A percentile compares a stretch with the other conserved stretches of the same genome.
These are phyloP conservation scores for Auricularia cornea DNA, from an alignment of 768 basidiomycete species.

Conservation along the genomic window DNA sequence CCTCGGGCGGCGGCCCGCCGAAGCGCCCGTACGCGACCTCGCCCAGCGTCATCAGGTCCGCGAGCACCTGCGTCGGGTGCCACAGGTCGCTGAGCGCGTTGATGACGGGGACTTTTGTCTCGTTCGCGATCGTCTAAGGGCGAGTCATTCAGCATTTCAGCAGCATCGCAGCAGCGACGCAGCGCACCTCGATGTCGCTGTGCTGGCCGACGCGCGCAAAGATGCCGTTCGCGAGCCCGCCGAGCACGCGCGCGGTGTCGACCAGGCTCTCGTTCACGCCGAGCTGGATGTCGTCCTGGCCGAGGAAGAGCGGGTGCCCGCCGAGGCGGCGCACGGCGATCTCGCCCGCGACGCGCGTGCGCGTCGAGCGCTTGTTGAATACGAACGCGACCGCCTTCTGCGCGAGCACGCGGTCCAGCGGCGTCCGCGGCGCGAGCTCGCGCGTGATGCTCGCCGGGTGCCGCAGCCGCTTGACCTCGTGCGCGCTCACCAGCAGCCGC, in stretches of 20 bases:
- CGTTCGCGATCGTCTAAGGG: conserved; percentile 71
- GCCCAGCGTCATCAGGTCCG: conserved; percentile 84
- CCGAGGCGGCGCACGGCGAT: conserved; percentile 73
- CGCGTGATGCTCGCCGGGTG: background rate
- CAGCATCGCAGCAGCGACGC: no score
- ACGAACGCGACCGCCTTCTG: conserved; percentile 82
- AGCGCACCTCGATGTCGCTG: conserved; percentile 80
- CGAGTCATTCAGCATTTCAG: background rate
- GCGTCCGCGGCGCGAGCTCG: background rate
- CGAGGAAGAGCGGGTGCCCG: conserved; percentile 85
- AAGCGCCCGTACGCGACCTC: conserved; percentile 63
- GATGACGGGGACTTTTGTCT: conserved; percentile 89
- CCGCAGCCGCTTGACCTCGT: background rate
- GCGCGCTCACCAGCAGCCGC: background rate
- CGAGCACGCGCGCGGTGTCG: conserved; percentile 82
- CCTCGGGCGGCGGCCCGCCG: conserved; percentile 17
- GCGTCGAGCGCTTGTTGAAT: conserved; percentile 89
- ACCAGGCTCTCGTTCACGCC: conserved; percentile 87
- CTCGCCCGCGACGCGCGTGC: conserved; percentile 85
- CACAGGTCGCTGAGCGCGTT: conserved; percentile 94
- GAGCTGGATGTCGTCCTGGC: conserved; percentile 84
- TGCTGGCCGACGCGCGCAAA: conserved; percentile 95
- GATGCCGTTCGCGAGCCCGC: conserved; percentile 93
- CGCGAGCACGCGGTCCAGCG: conserved; percentile 31
- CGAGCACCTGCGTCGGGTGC: conserved; percentile 95